Evolutionary conservation across 768 basidiomycete species (phyloP).

Genomic region (Russula ochroleuca): DNA sequence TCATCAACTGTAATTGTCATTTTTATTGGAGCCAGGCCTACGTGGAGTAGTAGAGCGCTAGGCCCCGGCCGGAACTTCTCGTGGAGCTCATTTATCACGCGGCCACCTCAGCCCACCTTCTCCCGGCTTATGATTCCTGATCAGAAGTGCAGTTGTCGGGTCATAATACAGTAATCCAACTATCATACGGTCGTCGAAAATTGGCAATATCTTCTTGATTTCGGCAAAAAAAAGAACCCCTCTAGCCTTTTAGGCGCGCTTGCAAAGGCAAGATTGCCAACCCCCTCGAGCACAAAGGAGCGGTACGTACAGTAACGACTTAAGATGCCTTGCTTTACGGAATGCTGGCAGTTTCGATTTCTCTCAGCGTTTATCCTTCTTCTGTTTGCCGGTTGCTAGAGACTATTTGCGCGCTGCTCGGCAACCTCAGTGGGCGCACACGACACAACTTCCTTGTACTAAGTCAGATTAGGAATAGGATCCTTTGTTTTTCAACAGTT

Average conservation of each 20-base stretch:
- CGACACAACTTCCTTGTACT: background rate
- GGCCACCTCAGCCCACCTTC: too few relatives aligned
- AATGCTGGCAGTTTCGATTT: background rate
- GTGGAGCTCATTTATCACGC: background rate
- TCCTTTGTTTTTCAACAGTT: background rate
- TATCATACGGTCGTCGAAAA: background rate
- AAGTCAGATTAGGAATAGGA: background rate
- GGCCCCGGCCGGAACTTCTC: background rate
- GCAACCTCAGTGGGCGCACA: background rate
- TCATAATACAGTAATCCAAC: background rate
- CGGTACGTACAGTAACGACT: background rate
- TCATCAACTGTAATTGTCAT: background rate
- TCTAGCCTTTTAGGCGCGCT: background rate
- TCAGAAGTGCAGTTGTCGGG: background rate
- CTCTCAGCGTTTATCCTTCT: background rate
- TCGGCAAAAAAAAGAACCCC: background rate
- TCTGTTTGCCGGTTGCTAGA: background rate
- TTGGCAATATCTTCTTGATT: background rate
- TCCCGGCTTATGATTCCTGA: background rate
- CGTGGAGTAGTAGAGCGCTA: background rate
- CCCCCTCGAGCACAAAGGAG: background rate
- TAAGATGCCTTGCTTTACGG: background rate
- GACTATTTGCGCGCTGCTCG: background rate
- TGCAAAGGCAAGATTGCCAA: slow-evolving; percentile 1
- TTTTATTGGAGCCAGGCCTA: background rate